Evolutionary conservation across 305 asterid species (phyloP), one percentile per base, ranked within the genome.

Genomic region (Solanum hybrid): DNA sequence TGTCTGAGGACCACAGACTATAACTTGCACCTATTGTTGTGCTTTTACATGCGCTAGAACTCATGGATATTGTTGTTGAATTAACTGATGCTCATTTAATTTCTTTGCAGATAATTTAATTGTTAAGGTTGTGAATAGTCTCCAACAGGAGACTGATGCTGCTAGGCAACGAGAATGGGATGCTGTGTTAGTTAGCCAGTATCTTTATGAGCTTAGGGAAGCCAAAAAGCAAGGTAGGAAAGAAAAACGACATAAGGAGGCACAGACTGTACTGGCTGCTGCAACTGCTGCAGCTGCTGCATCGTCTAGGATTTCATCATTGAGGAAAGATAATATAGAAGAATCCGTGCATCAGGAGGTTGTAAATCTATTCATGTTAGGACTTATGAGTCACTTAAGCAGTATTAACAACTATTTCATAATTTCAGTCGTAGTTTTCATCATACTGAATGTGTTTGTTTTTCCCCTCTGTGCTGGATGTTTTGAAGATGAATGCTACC

Each of bases 251-350:
- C 98, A 96, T 89, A 95, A 95, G 93, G 99, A 97, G 93, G 99
- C 99, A 85, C 99, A 98, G 94, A 98, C 98, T 90, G 95, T 97
- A 45, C 92, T 98, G 93, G 99, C 99, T 87, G 99, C 99, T 91
- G 99, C 99, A 79, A 95, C 99, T 91, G 99, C 99, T 76, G 99
- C 99, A 26, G 99, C 98, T 70, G 99, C 99, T 45, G 96, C 98
- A 87, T 98, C 99, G 78, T 95, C 99, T 86, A 93, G 99, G 94
- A 87, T 88, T 88, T 94, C 97, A 80, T 95, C 99, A 61, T 86
- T 93, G 90, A 95, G 99, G 95, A 98, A 96, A 93, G 99, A 98
- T 85, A 27, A 93, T 88, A 90, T 93, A 37, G 99, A 97, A 89
- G 99, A 95, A 89, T 91, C 95, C 92, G 90, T 93, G 24, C 93